Base-by-base conservation (phyloP, 2,329 filamentous ascomycete genomes). In the Trichoderma sp. region DNA sequence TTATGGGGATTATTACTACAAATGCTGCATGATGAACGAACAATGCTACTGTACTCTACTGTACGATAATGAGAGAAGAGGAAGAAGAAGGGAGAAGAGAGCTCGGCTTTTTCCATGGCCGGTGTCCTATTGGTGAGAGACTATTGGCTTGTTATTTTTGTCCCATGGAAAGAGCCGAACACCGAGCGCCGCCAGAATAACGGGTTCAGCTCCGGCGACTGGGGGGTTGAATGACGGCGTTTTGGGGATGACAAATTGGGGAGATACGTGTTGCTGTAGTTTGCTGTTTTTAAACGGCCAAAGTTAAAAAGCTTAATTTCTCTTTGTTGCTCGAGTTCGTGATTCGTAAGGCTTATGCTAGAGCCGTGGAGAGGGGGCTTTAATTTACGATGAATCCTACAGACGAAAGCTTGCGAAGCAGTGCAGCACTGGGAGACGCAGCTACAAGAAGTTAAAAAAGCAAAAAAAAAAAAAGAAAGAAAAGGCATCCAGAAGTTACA, bases 241-340 rank as follows among this genome's bases (percentile, higher is more conserved):
- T 47, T 47, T 15, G 17, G 50, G 7, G 23, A 28, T 67, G 17
- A 39, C 20, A 57, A 57, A 36, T 23, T 59, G 17, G 30, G 8
- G 55, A 30, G 26, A 32, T 34, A 5, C 17, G 26, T 30, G 55
- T 32, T 17, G 28, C 28, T 28, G 20, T 17, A 23, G 64, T 32
- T 32, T 34, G 50, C 36, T 34, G 20, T 12, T 67, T 57, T 20
- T 57, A 57, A 39, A 55, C 6, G 47, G 20, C 64, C 64, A 67
- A 57, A 57, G 64, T 30, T 57, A 20, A 57, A 57, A 67, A 57
- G 64, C 15, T 67, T 67, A 67, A 39, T 57, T 57, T 55, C 32
- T 7, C 13, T 36, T 20, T n/a, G 13, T 28, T 39, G 26, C 13
- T 28, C 53, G 15, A 55, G 50, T 43, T 26, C 53, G 32, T 66